Percentiles rank a stretch among this genome's conserved stretches.
phyloP scores from a whole-genome alignment of 2,329 filamentous ascomycete species.

The Apiospora hydei region DNA sequence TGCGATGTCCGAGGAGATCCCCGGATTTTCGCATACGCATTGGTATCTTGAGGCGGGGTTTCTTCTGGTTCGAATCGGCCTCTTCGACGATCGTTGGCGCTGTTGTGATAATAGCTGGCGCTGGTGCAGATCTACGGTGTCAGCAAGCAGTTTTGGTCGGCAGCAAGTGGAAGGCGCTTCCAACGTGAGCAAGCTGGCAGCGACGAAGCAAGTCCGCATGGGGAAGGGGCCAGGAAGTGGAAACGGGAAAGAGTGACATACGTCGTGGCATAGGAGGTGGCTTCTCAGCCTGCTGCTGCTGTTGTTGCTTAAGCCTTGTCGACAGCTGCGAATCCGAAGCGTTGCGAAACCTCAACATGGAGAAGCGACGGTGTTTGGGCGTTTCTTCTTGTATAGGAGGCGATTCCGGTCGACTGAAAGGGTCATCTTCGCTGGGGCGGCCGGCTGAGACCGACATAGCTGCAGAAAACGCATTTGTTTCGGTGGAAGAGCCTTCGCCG shows the following conservation, averaged over 20 bases:
- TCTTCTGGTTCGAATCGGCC: slow-evolving; percentile 56
- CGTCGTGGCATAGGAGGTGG: slow-evolving; percentile 65
- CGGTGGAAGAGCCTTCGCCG: slow-evolving; percentile 34
- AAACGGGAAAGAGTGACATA: slow-evolving; percentile 46
- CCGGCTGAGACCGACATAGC: slow-evolving; percentile 30
- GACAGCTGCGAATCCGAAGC: slow-evolving; percentile 92
- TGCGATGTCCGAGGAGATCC: slow-evolving; percentile 52
- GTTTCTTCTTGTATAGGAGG: slow-evolving; percentile 63
- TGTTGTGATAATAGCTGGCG: slow-evolving; percentile 86
- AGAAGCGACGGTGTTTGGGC: slow-evolving; percentile 67
- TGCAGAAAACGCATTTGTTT: slow-evolving; percentile 29
- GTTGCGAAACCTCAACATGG: slow-evolving; percentile 84
- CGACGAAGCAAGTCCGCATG: neutral
- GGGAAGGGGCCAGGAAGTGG: neutral
- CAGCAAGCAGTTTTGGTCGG: slow-evolving; percentile 30
- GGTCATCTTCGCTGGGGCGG: slow-evolving; percentile 37
- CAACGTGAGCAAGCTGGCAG: slow-evolving; percentile 25
- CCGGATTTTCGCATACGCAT: slow-evolving; percentile 60
- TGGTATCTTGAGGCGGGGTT: slow-evolving; percentile 62
- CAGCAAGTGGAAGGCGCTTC: slow-evolving; percentile 8
- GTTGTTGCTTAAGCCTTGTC: slow-evolving; percentile 61
- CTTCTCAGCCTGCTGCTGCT: slow-evolving; percentile 65
- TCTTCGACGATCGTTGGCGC: slow-evolving; percentile 74
- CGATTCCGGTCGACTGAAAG: slow-evolving; percentile 50
- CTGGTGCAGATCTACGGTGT: slow-evolving; percentile 46